A percentile compares a stretch with the other conserved stretches of the same genome.
These are phyloP conservation scores for Gossypium herbaceum DNA, from an alignment of 345 rosid genomes.

Conservation along the genomic window DNA sequence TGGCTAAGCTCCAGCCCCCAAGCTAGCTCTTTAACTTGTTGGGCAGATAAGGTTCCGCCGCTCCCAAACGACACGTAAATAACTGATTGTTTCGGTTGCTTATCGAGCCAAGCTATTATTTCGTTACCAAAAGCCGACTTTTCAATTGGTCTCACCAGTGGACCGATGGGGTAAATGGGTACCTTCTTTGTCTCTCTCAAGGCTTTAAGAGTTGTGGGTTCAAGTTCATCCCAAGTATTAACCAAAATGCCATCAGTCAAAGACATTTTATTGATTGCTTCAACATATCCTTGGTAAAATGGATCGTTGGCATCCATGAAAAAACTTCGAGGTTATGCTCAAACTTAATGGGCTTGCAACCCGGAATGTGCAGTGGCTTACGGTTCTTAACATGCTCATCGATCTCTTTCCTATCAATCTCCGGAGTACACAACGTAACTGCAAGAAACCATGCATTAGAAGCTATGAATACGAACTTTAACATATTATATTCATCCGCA, in stretches of 20 bases:
- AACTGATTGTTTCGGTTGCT: slow-evolving; percentile 44
- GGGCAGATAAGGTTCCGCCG: slow-evolving; percentile 50
- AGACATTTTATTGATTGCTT: slow-evolving; percentile 25
- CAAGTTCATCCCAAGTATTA: slow-evolving; percentile 49
- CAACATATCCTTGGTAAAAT: neutral
- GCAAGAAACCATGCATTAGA: slow-evolving; percentile 50
- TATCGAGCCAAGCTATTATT: slow-evolving; percentile 45
- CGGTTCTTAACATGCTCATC: slow-evolving; percentile 25
- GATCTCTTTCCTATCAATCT: slow-evolving; percentile 16
- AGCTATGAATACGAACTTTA: slow-evolving; percentile 37
- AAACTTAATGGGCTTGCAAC: slow-evolving; percentile 35
- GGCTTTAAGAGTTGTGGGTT: slow-evolving; percentile 32
- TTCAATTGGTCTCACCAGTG: slow-evolving; percentile 25
- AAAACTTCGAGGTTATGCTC: slow-evolving; percentile 21
- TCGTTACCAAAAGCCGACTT: neutral
- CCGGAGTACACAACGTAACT: slow-evolving; percentile 23
- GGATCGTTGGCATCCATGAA: neutral
- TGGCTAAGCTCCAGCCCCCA: slow-evolving; percentile 58
- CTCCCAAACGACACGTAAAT: slow-evolving; percentile 68
- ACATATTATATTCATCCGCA: slow-evolving; percentile 44
- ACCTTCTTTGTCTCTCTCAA: slow-evolving; percentile 14
- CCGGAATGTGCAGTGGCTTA: slow-evolving; percentile 40
- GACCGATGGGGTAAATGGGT: slow-evolving; percentile 45
- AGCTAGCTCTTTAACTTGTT: slow-evolving; percentile 56
- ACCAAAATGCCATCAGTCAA: slow-evolving; percentile 47